Percentiles rank a stretch among this genome's conserved stretches.
These are phyloP conservation scores for Vigna angularis DNA, from an alignment of 306 rosid species.

Conservation along the genomic window DNA sequence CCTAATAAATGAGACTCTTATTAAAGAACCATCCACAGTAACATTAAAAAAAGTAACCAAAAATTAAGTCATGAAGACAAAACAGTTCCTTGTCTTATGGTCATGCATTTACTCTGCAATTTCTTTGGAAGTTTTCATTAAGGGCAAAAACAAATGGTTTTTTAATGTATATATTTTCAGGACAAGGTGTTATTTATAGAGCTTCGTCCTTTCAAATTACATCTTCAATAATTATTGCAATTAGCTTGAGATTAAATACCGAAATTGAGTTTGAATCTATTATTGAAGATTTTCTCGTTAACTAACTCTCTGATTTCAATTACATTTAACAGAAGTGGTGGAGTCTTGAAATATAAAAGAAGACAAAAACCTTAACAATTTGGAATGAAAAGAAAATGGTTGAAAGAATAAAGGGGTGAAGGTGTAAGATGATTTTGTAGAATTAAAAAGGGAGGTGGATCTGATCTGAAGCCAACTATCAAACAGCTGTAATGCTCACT, in stretches of 20 bases:
- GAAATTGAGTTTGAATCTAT: too few relatives aligned
- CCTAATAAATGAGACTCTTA: neutral
- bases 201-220: too few relatives aligned
- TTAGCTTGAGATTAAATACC: too few relatives aligned
- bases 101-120: neutral
- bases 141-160: neutral
- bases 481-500: slow-evolving; percentile 49
- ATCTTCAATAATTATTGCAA: too few relatives aligned
- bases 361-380: neutral
- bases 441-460: slow-evolving; percentile 33
- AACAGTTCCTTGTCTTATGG: neutral
- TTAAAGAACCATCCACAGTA: neutral
- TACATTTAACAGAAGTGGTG: too few relatives aligned
- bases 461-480: slow-evolving; percentile 59
- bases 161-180: neutral
- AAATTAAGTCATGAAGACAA: neutral
- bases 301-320: too few relatives aligned
- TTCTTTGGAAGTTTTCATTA: neutral
- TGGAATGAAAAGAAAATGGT: neutral
- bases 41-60: too few relatives aligned
- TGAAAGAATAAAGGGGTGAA: neutral
- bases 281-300: too few relatives aligned
- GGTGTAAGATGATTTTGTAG: neutral
- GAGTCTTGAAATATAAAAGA: too few relatives aligned
- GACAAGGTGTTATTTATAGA: too few relatives aligned